Conservation (phyloP, 768 basidiomycete genomes). For the Boletus pseudo-olivaceus region DNA sequence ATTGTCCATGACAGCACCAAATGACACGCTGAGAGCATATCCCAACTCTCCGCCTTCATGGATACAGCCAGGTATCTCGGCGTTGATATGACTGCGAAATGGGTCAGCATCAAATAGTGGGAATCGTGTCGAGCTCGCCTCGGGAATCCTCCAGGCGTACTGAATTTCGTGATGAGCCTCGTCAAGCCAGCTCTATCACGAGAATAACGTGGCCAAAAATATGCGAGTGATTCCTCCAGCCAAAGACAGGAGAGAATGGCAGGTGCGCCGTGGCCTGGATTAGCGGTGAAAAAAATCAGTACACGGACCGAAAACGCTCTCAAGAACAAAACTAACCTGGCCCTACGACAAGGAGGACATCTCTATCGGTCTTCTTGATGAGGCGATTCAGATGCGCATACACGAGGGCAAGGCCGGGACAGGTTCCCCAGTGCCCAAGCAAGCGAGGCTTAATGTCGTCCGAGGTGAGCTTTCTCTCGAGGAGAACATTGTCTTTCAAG, state of each 20-base stretch:
- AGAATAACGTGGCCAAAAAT: slow-evolving; percentile 56
- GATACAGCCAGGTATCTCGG: slow-evolving; percentile 84
- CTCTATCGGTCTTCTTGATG: slow-evolving; percentile 55
- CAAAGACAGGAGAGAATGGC: slow-evolving; percentile 82
- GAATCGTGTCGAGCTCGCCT: slow-evolving; percentile 40
- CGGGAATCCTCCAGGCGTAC: slow-evolving; percentile 80
- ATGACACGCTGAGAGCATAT: slow-evolving; percentile 82
- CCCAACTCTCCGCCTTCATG: slow-evolving; percentile 93
- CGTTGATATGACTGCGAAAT: slow-evolving; percentile 61
- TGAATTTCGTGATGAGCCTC: slow-evolving; percentile 71
- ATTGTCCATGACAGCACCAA: slow-evolving; percentile 89
- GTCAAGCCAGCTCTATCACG: slow-evolving; percentile 57
- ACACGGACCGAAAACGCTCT: neutral
- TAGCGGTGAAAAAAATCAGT: neutral
- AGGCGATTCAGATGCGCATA: slow-evolving; percentile 70
- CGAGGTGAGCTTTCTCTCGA: slow-evolving; percentile 54
- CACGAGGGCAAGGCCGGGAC: slow-evolving; percentile 69
- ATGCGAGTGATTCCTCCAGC: slow-evolving; percentile 71
- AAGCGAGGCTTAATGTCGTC: slow-evolving; percentile 80
- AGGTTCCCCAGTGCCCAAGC: slow-evolving; percentile 83
- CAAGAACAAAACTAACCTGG: slow-evolving; percentile 45
- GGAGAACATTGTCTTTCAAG: slow-evolving; percentile 65
- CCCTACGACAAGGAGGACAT: slow-evolving; percentile 76
- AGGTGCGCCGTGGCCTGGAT: slow-evolving; percentile 76
- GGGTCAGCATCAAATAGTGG: neutral